Percentiles rank a stretch among this genome's conserved stretches.
These are phyloP conservation scores for Debaryomycetaceae sp. DNA, from an alignment of 1,139 yeast genomes.

Conservation along the genomic window DNA sequence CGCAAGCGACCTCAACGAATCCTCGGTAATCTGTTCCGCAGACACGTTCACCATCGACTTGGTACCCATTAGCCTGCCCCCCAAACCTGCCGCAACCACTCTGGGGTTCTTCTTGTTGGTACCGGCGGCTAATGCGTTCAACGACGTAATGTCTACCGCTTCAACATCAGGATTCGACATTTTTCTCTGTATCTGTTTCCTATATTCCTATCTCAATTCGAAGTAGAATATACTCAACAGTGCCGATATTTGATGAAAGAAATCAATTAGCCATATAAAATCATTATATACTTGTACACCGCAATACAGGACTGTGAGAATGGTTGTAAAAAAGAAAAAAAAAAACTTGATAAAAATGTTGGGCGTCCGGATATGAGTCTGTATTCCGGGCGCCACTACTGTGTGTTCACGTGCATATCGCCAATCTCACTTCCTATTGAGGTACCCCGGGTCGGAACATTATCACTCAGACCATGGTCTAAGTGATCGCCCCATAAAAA, in stretches of 20 bases:
- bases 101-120: constrained; percentile 66
- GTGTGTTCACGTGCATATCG: not conserved
- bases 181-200: not conserved
- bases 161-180: constrained; percentile 27
- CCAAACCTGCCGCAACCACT: constrained; percentile 75
- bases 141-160: constrained; percentile 65
- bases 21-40: constrained; percentile 58
- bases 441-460: not conserved
- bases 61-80: constrained; percentile 77
- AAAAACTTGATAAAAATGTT: not conserved
- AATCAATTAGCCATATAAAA: too few relatives aligned
- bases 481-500: too few relatives aligned
- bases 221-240: not conserved
- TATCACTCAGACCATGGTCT: too few relatives aligned
- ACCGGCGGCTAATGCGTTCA: constrained; percentile 89
- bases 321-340: not conserved
- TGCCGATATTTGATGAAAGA: not conserved
- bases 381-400: not conserved
- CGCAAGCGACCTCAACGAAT: constrained; percentile 46
- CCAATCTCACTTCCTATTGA: not conserved
- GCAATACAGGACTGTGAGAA: not conserved
- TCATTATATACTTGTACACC: not conserved
- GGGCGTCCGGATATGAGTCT: not conserved
- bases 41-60: constrained; percentile 64
- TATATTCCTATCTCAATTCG: not conserved